Conservation (phyloP, 2,329 filamentous ascomycete genomes). For the Trichophyton benhamiae region DNA sequence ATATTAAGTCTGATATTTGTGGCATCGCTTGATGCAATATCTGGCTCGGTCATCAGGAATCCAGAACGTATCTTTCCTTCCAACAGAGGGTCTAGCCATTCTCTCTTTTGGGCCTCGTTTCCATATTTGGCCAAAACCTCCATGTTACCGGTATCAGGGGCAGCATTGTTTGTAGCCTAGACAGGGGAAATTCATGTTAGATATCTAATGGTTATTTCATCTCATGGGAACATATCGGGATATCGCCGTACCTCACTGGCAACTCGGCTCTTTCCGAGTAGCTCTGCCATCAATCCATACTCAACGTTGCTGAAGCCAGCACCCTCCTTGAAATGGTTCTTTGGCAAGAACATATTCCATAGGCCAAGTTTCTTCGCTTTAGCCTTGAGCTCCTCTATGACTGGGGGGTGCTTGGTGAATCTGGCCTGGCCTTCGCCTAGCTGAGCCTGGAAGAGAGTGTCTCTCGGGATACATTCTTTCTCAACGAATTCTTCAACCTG, state of each 20-base stretch:
- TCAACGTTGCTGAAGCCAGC: constrained; percentile 91
- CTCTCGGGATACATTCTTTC: constrained; percentile 82
- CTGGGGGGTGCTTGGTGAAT: constrained; percentile 65
- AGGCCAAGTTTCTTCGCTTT: constrained; percentile 73
- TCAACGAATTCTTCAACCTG: constrained; percentile 91
- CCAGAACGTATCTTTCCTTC: constrained; percentile 77
- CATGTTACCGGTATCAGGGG: constrained; percentile 92
- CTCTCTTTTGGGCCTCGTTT: constrained; percentile 67
- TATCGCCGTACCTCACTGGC: constrained; percentile 52
- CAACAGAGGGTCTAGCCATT: constrained; percentile 72
- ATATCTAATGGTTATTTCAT: not conserved
- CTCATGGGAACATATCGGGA: constrained; percentile 15
- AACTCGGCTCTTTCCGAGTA: constrained; percentile 70
- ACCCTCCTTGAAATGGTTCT: constrained; percentile 88
- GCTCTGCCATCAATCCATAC: constrained; percentile 96
- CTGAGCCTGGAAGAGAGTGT: constrained; percentile 67
- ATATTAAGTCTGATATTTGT: constrained; percentile 85
- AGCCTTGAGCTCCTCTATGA: constrained; percentile 81
- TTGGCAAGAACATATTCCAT: constrained; percentile 98
- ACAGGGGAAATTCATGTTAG: not conserved
- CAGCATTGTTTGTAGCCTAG: constrained; percentile 71
- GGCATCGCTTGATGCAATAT: constrained; percentile 78
- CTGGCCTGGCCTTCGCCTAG: constrained; percentile 62
- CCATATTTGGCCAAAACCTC: constrained; percentile 88
- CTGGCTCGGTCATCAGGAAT: constrained; percentile 89